These are phyloP conservation scores for Nakazawaea siamensis DNA, from an alignment of 805 yeast genomes.

Conservation along the genomic window DNA sequence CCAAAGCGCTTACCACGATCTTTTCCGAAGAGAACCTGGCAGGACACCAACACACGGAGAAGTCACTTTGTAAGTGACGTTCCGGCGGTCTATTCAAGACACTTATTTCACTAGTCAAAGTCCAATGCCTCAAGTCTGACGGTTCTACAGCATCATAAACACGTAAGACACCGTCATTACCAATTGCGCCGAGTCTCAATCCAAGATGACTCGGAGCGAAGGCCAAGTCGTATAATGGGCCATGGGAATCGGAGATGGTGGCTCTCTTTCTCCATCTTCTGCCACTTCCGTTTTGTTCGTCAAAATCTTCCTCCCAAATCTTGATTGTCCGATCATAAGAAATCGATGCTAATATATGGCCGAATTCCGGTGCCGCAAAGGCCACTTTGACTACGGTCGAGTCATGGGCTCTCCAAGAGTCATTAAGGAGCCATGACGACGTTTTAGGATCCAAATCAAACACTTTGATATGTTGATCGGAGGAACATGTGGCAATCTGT, in stretches of 20 bases:
- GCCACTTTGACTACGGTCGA: slow-evolving; percentile 72
- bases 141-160: slow-evolving; percentile 88
- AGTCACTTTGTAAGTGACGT: slow-evolving; percentile 74
- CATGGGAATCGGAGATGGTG: slow-evolving; percentile 77
- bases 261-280: slow-evolving; percentile 73
- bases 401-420: slow-evolving; percentile 95
- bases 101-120: slow-evolving; percentile 61
- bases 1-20: slow-evolving; percentile 76
- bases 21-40: slow-evolving; percentile 76
- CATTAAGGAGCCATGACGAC: slow-evolving; percentile 76
- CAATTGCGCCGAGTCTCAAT: slow-evolving; percentile 75
- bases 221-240: slow-evolving; percentile 83
- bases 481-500: slow-evolving; percentile 88
- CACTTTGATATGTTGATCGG: slow-evolving; percentile 89
- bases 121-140: slow-evolving; percentile 79
- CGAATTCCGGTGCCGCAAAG: slow-evolving; percentile 95
- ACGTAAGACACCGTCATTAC: slow-evolving; percentile 80
- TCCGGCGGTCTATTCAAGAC: slow-evolving; percentile 68
- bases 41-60: slow-evolving; percentile 86
- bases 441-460: slow-evolving; percentile 65
- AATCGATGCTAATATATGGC: slow-evolving; percentile 78
- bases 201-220: slow-evolving; percentile 86
- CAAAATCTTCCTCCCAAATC: slow-evolving; percentile 85
- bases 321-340: slow-evolving; percentile 86
- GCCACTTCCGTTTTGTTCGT: slow-evolving; percentile 70